Evolutionary conservation across 139 green algal genomes (phyloP).

Genomic region (Chloropicon primus): DNA sequence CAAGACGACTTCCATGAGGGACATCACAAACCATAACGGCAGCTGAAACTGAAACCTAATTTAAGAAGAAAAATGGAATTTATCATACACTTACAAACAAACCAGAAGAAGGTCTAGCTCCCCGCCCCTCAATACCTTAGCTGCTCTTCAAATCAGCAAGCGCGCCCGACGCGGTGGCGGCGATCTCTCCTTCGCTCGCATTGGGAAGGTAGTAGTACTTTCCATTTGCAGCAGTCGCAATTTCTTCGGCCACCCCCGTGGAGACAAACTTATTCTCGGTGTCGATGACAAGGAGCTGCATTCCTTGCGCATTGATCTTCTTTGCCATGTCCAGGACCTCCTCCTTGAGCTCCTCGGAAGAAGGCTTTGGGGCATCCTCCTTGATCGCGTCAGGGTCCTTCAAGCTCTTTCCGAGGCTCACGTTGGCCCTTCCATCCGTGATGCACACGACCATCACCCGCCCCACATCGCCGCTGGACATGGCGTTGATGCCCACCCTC

Average conservation of each 20-base stretch:
- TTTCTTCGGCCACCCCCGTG: slow-evolving; percentile 97
- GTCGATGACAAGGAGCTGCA: slow-evolving; percentile 96
- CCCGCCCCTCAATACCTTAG: too few species aligned
- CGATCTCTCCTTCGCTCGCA: slow-evolving; percentile 75
- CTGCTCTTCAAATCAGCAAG: slow-evolving; percentile 62
- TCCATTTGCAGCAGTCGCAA: slow-evolving; percentile 60
- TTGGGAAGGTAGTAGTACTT: slow-evolving; percentile 97
- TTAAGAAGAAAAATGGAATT: too few species aligned
- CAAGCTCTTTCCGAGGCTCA: slow-evolving; percentile 76
- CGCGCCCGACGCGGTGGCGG: slow-evolving; percentile 57
- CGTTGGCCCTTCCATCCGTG: slow-evolving; percentile 93
- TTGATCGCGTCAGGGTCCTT: slow-evolving; percentile 75
- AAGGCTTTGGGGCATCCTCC: slow-evolving; percentile 63
- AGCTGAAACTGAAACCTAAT: too few species aligned
- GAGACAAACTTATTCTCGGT: slow-evolving; percentile 99
- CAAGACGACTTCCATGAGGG: not conserved
- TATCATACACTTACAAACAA: too few species aligned
- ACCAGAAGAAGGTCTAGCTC: too few species aligned
- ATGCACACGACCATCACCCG: slow-evolving; percentile 93
- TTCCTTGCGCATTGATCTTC: slow-evolving; percentile 42
- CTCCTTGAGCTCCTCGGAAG: not conserved
- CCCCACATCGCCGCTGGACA: slow-evolving; percentile 69
- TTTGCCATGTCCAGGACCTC: slow-evolving; percentile 82
- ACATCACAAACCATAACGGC: not conserved
- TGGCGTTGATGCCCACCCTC: slow-evolving; percentile 42